Evolutionary conservation across 495 filamentous ascomycete genomes (phyloP), one percentile per base, ranked within the genome.

Genomic region (Aspergillus panamensis): DNA sequence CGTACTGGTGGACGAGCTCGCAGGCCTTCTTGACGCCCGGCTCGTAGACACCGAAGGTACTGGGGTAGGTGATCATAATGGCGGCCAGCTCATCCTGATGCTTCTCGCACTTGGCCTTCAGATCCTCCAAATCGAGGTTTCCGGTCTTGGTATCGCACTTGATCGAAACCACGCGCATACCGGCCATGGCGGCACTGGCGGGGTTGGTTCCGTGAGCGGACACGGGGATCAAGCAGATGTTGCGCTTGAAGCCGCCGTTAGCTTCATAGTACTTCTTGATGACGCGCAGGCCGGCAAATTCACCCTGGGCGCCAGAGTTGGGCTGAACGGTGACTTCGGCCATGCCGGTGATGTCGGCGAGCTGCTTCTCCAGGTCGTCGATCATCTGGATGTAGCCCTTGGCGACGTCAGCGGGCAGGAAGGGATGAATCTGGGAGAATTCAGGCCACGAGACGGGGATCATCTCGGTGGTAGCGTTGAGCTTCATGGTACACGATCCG

Each of bases 401-500:
- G 10, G 84, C 82, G 59, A 86, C 78, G 29, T 82, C 72, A 1
- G 73, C 61, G 1, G 88, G 87, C 19, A 84, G 83, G 64, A 91
- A 91, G 3, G 94, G 94, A 72, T 98, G 94, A 29, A 97, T 83
- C 48, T 87, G 84, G 45, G 90, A 83, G 72, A 96, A 93, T 64
- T 92, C 87, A 10, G 87, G 87, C 79, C 86, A 90, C 1, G 91
- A 92, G 55, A 97, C 78, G 17, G 94, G 89, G 9, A 90, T 82
- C 90, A 95, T 97, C 71, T 97, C 93, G 14, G 90, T 89, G 32
- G 93, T 95, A 55, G 89, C 91, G 67, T 98, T 98, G 43, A 98
- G 86, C 80, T 98, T 98, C 94, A 98, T 98, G 20, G 94, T 98
- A 79, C 94, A 98, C 16, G 95, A 97, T 29, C 94, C 94, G n/a